These are phyloP conservation scores for Nymphaea thermarum DNA, from an alignment of 164 flowering plant species.

Conservation along the genomic window DNA sequence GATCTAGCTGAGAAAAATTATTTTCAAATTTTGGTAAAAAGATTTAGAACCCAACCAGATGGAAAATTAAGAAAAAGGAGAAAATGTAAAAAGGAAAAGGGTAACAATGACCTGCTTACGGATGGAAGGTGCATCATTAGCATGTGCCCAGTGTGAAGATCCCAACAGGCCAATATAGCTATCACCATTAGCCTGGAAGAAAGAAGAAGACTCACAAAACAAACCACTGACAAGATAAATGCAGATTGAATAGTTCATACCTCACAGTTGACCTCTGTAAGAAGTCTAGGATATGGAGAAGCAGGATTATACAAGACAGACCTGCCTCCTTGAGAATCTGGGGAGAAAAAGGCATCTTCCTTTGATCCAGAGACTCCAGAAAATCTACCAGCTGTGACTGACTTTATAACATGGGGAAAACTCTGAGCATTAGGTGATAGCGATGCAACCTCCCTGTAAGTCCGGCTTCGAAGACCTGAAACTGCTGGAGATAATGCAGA, in stretches of 20 bases:
- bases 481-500: slow-evolving; percentile 46
- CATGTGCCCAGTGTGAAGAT: not conserved
- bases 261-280: not conserved
- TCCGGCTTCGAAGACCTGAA: slow-evolving; percentile 31
- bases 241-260: not conserved
- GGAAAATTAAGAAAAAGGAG: too few relatives aligned
- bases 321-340: slow-evolving; percentile 58
- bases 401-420: not conserved
- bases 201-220: not conserved
- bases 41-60: too few relatives aligned
- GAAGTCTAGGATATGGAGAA: not conserved
- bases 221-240: too few relatives aligned
- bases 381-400: not conserved
- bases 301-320: slow-evolving; percentile 63
- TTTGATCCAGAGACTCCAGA: slow-evolving; percentile 11
- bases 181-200: not conserved
- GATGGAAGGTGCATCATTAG: not conserved
- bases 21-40: too few relatives aligned
- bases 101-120: not conserved
- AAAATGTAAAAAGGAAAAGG: too few relatives aligned
- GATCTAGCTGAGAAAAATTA: too few relatives aligned
- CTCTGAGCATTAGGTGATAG: not conserved
- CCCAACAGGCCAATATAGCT: not conserved
- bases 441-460: slow-evolving; percentile 21
- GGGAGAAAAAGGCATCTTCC: slow-evolving; percentile 48